Conservation (phyloP, 371 early-diverging fungal genomes). For the Lichtheimia corymbifera region DNA sequence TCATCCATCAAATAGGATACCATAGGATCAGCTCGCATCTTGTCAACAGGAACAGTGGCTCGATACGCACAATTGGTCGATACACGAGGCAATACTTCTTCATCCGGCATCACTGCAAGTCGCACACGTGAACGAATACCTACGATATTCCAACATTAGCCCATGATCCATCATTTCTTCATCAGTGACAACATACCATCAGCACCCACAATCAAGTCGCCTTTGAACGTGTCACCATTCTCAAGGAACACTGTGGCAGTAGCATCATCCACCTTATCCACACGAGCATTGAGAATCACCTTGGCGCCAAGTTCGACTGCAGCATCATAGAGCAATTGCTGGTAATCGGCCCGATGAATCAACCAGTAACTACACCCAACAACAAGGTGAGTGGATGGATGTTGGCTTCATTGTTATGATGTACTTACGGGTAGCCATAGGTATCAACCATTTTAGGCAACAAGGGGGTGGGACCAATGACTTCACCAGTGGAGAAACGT, state of each 20-base stretch:
- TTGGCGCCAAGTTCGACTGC: conserved; percentile 20
- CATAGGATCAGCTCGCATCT: conserved; percentile 27
- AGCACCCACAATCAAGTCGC: conserved; percentile 30
- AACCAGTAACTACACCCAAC: conserved; percentile 19
- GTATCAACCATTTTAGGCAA: conserved; percentile 25
- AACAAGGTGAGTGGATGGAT: no score
- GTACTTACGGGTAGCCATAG: conserved; percentile 31
- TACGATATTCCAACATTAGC: background rate
- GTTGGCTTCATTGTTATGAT: background rate
- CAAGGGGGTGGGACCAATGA: conserved; percentile 24
- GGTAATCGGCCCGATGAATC: conserved; percentile 30
- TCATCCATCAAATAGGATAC: conserved; percentile 28
- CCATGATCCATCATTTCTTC: background rate
- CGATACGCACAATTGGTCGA: conserved; percentile 36
- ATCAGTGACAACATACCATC: conserved; percentile 15
- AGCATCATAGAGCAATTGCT: conserved; percentile 22
- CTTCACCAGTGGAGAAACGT: conserved; percentile 25
- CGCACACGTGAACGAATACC: conserved; percentile 29
- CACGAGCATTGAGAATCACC: conserved; percentile 22
- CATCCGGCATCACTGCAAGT: conserved; percentile 25
- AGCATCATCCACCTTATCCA: conserved; percentile 19
- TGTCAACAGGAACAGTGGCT: conserved; percentile 25
- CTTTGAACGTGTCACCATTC: conserved; percentile 14
- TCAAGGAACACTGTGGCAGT: conserved; percentile 13
- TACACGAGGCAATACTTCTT: conserved; percentile 16